Evolutionary conservation across 2,329 filamentous ascomycete species (phyloP).

Genomic region (Fusarium sp.): DNA sequence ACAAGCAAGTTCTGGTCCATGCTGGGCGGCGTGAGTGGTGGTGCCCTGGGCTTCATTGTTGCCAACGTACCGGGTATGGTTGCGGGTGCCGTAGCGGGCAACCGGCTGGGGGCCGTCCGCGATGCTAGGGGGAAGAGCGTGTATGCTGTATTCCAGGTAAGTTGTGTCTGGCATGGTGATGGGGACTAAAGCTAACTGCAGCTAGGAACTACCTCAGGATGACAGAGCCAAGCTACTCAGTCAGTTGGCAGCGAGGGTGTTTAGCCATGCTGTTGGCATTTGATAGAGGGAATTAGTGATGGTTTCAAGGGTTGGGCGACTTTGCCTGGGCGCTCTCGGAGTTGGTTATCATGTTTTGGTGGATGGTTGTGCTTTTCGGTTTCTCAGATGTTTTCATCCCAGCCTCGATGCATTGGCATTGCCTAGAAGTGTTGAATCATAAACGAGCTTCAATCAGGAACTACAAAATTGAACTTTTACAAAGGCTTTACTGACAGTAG

Average conservation of each 20-base stretch:
- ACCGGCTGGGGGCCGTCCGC: conserved; percentile 88
- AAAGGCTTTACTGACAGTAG: no score
- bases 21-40: conserved; percentile 88
- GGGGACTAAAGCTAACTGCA: conserved; percentile 23
- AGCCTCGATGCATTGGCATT: not conserved
- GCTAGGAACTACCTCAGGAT: conserved; percentile 82
- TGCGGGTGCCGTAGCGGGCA: conserved; percentile 93
- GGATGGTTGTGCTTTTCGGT: not conserved
- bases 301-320: not conserved
- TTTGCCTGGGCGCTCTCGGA: conserved; percentile 34
- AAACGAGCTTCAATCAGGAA: not conserved
- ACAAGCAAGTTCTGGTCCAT: conserved; percentile 89
- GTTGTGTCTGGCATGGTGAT: conserved; percentile 26
- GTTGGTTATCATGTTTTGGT: conserved; percentile 21
- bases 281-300: conserved; percentile 45
- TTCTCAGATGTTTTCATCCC: conserved; percentile 4
- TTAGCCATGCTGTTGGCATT: conserved; percentile 81
- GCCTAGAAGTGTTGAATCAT: not conserved
- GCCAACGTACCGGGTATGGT: conserved; percentile 92
- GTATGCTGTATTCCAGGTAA: conserved; percentile 85
- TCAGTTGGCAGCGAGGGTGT: conserved; percentile 88
- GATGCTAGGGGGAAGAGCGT: conserved; percentile 96
- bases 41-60: conserved; percentile 93
- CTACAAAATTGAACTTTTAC: no score
- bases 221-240: conserved; percentile 87